These are phyloP conservation scores for Cajanus cajan DNA, from an alignment of 306 rosid species.

Conservation along the genomic window DNA sequence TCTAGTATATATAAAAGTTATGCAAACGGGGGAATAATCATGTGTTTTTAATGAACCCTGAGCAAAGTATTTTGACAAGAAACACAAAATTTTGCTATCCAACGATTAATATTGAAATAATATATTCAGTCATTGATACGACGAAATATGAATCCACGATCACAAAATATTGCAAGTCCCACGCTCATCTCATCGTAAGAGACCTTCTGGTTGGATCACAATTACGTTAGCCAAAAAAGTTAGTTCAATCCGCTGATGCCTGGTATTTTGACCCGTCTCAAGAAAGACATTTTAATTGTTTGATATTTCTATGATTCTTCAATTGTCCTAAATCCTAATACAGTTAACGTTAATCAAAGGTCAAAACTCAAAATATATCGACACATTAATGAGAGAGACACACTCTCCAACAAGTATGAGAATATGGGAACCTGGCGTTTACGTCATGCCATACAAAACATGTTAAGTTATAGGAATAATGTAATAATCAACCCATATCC, in stretches of 20 bases:
- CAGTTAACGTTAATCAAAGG: neutral
- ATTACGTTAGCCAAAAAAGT: neutral
- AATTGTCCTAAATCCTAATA: neutral
- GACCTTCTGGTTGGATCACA: neutral
- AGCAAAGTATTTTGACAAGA: neutral
- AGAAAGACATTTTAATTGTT: neutral
- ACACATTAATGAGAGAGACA: neutral
- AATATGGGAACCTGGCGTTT: neutral
- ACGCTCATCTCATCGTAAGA: neutral
- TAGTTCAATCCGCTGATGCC: neutral
- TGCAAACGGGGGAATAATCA: too few relatives aligned
- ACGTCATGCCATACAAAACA: constrained; percentile 12
- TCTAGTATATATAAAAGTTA: too few relatives aligned
- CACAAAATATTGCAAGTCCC: neutral
- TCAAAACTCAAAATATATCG: neutral
- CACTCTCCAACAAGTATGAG: neutral
- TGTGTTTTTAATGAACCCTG: neutral
- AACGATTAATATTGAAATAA: neutral
- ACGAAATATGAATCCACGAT: neutral
- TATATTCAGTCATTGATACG: neutral
- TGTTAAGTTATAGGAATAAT: neutral
- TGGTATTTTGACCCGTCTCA: neutral
- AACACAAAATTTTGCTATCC: neutral
- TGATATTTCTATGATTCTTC: neutral
- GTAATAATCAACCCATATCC: neutral